Evolutionary conservation across 2,329 filamentous ascomycete species (phyloP), one percentile per base, ranked within the genome.

Genomic region (Helotiales sp.): DNA sequence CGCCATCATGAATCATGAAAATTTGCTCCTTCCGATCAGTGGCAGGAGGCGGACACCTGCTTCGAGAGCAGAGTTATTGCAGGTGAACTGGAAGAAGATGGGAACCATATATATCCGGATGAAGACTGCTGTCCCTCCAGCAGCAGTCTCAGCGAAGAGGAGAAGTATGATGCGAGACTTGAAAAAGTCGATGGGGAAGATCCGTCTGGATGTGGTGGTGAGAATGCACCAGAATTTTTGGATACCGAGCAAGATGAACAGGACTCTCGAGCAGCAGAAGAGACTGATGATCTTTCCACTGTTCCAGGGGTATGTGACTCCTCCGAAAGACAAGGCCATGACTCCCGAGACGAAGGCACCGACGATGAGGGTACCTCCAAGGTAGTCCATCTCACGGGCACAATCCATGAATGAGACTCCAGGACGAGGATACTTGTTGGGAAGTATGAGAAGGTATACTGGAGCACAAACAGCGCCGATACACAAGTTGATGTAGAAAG

Each of bases 61-160:
- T 55, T 75, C 82, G 13, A 81, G 77, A 6, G 77, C 77, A 1
- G 75, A 72, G 25, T 81, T 71, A 36, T 74, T 75, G 10, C 77
- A 74, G 31, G 81, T 78, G 55, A 80, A 80, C 51, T 80, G 78
- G 52, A 80, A 81, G 63, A 77, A 76, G 57, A 83, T 79, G 27
- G 81, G 76, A 48, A 79, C 72, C 51, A 76, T 74, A 25, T 68
- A 67, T 54, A 67, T 63, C 1, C 63, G 61, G 22, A 68, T 55
- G 44, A 69, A 67, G 36, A 64, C 57, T 6, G 63, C 65, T 1
- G 65, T 63, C 12, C 63, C 64, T 5, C 62, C 65, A 1, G 54
- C 42, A 8, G 69, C 70, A 56, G 70, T 71, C 64, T 73, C 74
- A 48, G 67, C 68, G 48, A 76, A 75, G 17, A 73, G 58, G 10